Percentiles rank a stretch among this genome's conserved stretches.
Conservation (phyloP, 2,329 filamentous ascomycete species). For the Aspergillus awamori region DNA sequence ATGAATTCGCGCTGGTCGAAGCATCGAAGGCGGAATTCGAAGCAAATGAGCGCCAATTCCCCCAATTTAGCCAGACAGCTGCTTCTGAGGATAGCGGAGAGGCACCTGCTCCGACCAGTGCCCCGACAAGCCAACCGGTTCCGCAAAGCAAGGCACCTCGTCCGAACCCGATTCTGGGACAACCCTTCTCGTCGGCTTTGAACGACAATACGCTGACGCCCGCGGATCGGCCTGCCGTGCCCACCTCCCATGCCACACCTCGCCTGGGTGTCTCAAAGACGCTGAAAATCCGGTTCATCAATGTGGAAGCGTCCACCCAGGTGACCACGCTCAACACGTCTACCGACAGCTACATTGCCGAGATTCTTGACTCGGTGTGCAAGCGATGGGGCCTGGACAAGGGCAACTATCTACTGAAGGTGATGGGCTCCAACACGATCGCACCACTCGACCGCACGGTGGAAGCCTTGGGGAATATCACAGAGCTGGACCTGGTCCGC, state of each 20-base stretch:
- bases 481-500: constrained; percentile 64
- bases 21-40: constrained; percentile 58
- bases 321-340: constrained; percentile 60
- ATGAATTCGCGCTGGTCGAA: constrained; percentile 67
- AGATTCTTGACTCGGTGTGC: constrained; percentile 66
- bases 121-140: constrained; percentile 24
- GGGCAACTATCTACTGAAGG: constrained; percentile 64
- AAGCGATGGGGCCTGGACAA: constrained; percentile 66
- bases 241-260: constrained; percentile 52
- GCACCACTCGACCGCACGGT: constrained; percentile 67
- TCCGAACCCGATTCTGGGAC: constrained; percentile 48
- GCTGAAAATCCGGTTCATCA: constrained; percentile 62
- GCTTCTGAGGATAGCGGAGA: constrained; percentile 36
- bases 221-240: constrained; percentile 50
- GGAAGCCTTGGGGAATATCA: constrained; percentile 62
- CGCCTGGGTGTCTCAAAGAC: constrained; percentile 62
- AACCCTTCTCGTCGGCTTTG: constrained; percentile 50
- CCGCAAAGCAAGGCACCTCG: constrained; percentile 32
- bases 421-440: constrained; percentile 64
- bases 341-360: constrained; percentile 69
- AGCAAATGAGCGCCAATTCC: constrained; percentile 62
- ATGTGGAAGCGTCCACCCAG: constrained; percentile 59
- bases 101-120: constrained; percentile 25
- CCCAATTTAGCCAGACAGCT: constrained; percentile 48
- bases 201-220: constrained; percentile 50